These are phyloP conservation scores for Pseudoscleropodium purum DNA, from an alignment of 225 moss, liverwort and hornwort species.

Conservation along the genomic window DNA sequence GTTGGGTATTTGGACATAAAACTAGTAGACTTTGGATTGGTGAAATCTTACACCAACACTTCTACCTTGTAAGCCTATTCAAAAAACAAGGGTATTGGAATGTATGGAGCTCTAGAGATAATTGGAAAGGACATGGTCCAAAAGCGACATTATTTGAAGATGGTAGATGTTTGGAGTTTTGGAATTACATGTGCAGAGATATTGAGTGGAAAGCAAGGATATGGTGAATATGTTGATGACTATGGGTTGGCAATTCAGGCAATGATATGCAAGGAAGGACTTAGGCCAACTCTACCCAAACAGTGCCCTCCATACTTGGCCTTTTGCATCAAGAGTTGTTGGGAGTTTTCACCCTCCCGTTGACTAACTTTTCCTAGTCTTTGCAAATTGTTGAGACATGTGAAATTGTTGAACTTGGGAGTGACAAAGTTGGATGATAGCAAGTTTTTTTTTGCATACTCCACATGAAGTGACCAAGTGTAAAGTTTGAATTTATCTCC, in stretches of 20 bases:
- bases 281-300: not conserved
- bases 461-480: not conserved
- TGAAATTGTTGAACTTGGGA: not conserved
- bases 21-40: not conserved
- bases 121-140: not conserved
- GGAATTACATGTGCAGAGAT: not conserved
- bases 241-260: accelerated
- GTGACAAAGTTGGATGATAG: not conserved
- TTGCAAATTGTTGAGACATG: not conserved
- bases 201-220: not conserved
- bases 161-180: not conserved
- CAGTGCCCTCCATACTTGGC: not conserved
- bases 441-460: not conserved
- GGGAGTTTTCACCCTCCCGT: not conserved
- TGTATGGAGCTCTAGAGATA: not conserved
- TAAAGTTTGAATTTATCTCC: not conserved
- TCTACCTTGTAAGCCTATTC: not conserved
- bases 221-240: not conserved
- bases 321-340: not conserved
- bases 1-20: not conserved
- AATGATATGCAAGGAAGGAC: not conserved
- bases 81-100: not conserved
- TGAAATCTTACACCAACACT: not conserved
- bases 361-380: not conserved
- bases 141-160: not conserved